Percentiles rank a stretch among this genome's conserved stretches.
Conservation (phyloP, 352 stramenopile species). For the Saprolegnia diclina region DNA sequence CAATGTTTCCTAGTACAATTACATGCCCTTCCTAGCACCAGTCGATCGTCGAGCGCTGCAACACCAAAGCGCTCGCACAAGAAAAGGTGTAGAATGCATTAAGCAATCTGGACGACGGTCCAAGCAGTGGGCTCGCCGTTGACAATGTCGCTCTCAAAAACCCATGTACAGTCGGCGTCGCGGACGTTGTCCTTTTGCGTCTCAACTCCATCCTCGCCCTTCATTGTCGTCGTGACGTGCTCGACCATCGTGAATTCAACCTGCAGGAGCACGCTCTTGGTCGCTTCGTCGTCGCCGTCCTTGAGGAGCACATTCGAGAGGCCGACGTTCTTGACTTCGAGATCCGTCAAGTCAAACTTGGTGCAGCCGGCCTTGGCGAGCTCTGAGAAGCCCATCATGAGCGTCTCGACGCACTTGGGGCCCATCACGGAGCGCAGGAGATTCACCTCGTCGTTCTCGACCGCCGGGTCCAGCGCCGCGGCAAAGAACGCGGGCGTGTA, state of each 20-base stretch:
- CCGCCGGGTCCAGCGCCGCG: neutral
- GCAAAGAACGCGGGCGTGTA: constrained; percentile 21
- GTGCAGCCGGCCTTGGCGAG: constrained; percentile 10
- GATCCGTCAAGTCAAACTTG: constrained; percentile 19
- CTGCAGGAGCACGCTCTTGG: neutral
- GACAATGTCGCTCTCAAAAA: constrained; percentile 21
- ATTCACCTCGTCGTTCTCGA: constrained; percentile 17
- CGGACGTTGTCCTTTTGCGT: constrained; percentile 12
- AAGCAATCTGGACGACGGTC: constrained; percentile 17
- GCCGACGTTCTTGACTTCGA: constrained; percentile 3
- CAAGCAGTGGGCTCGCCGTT: neutral
- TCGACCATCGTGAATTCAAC: constrained; percentile 4
- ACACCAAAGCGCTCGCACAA: too few relatives aligned
- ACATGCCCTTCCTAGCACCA: too few relatives aligned
- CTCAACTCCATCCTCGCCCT: neutral
- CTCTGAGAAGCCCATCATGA: constrained; percentile 8
- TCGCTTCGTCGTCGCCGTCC: neutral
- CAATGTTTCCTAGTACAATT: too few relatives aligned
- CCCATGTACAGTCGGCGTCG: constrained; percentile 17
- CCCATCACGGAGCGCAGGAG: constrained; percentile 10
- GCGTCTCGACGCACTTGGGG: constrained; percentile 13
- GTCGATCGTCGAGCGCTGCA: too few relatives aligned
- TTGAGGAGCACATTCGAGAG: constrained; percentile 16
- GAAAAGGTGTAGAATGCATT: neutral
- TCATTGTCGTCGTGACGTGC: constrained; percentile 2